Evolutionary conservation across 345 rosid species (phyloP).

Genomic region (Rhodamnia rubescens): DNA sequence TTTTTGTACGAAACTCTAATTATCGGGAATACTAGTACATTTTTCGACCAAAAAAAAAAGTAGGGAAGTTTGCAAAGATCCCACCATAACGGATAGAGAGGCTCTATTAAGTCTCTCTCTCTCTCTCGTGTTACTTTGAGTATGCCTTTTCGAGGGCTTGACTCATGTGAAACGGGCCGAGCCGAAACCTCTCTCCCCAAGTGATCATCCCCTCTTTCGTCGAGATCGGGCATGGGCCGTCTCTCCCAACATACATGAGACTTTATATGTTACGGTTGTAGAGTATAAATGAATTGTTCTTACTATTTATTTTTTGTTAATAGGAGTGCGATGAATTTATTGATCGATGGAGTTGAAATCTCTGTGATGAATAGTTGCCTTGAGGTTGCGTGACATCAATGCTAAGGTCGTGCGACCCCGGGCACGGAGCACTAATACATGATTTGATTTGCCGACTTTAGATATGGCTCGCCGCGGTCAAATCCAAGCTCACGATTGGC

Average conservation of each 20-base stretch:
- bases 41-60: too few relatives aligned
- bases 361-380: too few relatives aligned
- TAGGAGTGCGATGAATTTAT: background rate
- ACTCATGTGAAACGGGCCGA: background rate
- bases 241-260: background rate
- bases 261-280: background rate
- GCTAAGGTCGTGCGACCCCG: too few relatives aligned
- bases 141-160: background rate
- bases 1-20: too few relatives aligned
- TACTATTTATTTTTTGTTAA: background rate
- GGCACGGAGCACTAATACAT: too few relatives aligned
- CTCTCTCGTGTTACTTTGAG: background rate
- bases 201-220: background rate
- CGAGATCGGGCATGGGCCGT: too few relatives aligned
- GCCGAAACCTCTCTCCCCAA: background rate
- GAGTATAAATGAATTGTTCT: background rate
- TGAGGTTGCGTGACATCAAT: too few relatives aligned
- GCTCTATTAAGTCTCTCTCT: background rate
- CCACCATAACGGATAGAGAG: background rate
- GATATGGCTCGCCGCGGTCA: too few relatives aligned
- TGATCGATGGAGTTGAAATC: too few relatives aligned
- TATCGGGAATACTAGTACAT: too few relatives aligned
- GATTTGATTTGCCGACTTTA: too few relatives aligned
- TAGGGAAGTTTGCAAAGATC: background rate
- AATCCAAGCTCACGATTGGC: too few relatives aligned